Base-by-base conservation (phyloP, 1,139 yeast genomes). In the Spathaspora sp. region DNA sequence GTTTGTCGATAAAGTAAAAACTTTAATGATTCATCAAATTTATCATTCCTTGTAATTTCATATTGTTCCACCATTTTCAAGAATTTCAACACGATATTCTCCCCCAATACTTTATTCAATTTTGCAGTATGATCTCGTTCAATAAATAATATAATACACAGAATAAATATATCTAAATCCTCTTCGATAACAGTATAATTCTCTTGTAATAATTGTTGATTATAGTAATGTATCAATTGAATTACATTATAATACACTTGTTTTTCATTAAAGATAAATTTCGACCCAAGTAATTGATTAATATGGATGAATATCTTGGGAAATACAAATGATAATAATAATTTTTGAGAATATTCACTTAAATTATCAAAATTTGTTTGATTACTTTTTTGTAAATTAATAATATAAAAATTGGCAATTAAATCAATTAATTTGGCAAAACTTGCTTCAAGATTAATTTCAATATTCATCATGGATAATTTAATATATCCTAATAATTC, bases 1-100 rank as follows among this genome's bases (percentile, higher is more conserved):
- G 70, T 65, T 52, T 79, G 84, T 34, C 78, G 65, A 49, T 77
- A 78, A 33, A 80, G 65, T 44, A 76, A 44, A 40, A 56, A 57
- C 45, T 66, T 74, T 23, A 69, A 57, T 1, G 61, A 47, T 7
- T 58, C 61, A 24, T 61, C 58, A 39, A 61, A 54, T 4, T 54
- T 50, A 11, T 43, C 48, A 38, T 37, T 18, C 43, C 41, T 11
- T 10, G 29, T 16, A 9, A 41, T 44, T 20, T 46, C 43, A 47
- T 25, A 47, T 24, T 25, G 43, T n/a, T 53, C 55, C 4, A 58
- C 56, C 24, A 67, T 44, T 38, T 58, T 59, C 13, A 63, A 55
- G 26, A 70, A 51, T 43, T 64, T 61, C 43, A 64, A 49, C 7
- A 69, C 47, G 7, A 72, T 55, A 7, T 64, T 47, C n/a, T 60